These are phyloP conservation scores for Plasmodium berghei DNA, from an alignment of 169 alveolate genomes.

Conservation along the genomic window DNA sequence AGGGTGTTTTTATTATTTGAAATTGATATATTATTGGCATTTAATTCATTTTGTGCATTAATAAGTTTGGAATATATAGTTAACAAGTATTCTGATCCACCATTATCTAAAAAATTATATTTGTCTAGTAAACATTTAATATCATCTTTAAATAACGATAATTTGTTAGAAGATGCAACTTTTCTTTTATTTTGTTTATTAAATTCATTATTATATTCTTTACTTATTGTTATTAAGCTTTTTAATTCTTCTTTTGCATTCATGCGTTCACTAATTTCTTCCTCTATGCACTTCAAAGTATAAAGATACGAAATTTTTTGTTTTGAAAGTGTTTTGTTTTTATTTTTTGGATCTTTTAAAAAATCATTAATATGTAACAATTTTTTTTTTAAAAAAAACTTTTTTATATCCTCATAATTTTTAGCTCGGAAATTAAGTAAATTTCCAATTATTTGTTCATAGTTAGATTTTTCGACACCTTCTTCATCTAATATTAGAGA, in stretches of 20 bases:
- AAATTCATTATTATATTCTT: constrained; percentile 35
- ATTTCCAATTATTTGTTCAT: constrained; percentile 59
- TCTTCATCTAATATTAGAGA: constrained; percentile 70
- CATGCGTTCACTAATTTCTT: constrained; percentile 46
- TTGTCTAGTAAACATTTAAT: constrained; percentile 47
- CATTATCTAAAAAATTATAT: constrained; percentile 18
- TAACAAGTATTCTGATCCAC: constrained; percentile 40
- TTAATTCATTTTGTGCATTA: constrained; percentile 44
- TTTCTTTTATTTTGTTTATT: constrained; percentile 36
- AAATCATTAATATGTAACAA: constrained; percentile 16
- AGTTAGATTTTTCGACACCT: constrained; percentile 28
- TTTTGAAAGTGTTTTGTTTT: constrained; percentile 17
- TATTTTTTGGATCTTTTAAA: constrained; percentile 2
- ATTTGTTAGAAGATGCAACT: constrained; percentile 52
- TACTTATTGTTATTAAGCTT: constrained; percentile 45
- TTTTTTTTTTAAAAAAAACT: constrained; percentile 29
- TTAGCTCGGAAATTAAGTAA: constrained; percentile 32
- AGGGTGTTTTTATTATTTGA: constrained; percentile 48
- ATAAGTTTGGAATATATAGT: constrained; percentile 45
- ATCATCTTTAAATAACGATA: constrained; percentile 34
- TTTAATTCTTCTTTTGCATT: constrained; percentile 60
- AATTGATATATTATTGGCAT: constrained; percentile 22
- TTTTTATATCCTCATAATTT: constrained; percentile 72
- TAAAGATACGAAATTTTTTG: constrained; percentile 45
- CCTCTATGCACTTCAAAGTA: constrained; percentile 60